phyloP scores from a whole-genome alignment of 2,329 filamentous ascomycete genomes.

The Celoporthe dispersa region DNA sequence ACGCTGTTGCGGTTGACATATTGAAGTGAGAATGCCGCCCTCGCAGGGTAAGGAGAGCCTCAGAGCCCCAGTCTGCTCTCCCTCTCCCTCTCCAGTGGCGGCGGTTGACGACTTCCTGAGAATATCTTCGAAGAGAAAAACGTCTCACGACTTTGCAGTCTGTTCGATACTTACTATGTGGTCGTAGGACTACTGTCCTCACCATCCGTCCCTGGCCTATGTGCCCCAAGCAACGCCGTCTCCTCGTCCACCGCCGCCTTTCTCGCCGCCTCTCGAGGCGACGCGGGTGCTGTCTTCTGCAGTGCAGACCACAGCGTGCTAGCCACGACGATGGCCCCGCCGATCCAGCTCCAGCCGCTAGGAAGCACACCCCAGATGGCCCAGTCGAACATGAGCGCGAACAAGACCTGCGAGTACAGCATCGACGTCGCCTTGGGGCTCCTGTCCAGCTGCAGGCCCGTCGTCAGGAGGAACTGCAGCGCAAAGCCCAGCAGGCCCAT shows the following conservation, averaged over 20 bases:
- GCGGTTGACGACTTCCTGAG: background rate
- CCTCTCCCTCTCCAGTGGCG: background rate
- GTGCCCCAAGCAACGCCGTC: constrained; percentile 36
- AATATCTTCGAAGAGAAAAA: background rate
- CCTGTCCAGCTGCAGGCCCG: constrained; percentile 72
- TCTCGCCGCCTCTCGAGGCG: constrained; percentile 35
- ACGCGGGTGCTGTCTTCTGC: constrained; percentile 39
- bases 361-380: constrained; percentile 50
- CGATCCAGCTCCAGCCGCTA: constrained; percentile 43
- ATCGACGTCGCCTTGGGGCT: constrained; percentile 39
- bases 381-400: constrained; percentile 45
- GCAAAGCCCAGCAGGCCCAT: constrained; percentile 74
- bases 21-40: background rate
- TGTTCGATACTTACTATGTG: background rate
- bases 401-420: constrained; percentile 42
- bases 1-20: background rate
- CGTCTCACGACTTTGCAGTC: background rate
- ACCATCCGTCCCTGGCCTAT: constrained; percentile 18
- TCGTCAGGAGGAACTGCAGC: constrained; percentile 79
- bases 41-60: background rate
- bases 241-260: constrained; percentile 41
- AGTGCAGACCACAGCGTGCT: constrained; percentile 48
- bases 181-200: constrained; percentile 11
- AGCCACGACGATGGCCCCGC: constrained; percentile 46
- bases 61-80: background rate